Percentiles rank a stretch among this genome's conserved stretches.
Conservation (phyloP, 768 basidiomycete species). For the Hypholoma sublateritium region DNA sequence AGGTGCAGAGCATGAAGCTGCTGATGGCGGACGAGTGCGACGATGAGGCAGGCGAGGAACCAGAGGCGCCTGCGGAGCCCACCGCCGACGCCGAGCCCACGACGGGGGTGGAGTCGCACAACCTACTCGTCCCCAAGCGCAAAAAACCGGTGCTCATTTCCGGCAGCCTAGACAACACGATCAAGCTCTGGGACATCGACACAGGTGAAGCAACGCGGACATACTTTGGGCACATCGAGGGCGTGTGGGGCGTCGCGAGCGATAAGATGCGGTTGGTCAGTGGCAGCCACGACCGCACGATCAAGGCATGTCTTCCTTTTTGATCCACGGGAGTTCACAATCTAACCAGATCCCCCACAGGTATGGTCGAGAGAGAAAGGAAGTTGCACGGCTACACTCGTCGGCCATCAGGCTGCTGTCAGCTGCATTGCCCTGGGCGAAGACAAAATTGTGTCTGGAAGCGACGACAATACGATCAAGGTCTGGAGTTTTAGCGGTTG, state of each 20-base stretch:
- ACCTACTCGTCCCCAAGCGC: conserved; percentile 22
- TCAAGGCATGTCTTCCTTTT: conserved; percentile 66
- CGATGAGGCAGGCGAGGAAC: conserved; percentile 26
- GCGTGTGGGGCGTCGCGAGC: conserved; percentile 94
- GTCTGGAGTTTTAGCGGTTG: conserved; percentile 74
- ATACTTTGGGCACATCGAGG: conserved; percentile 97
- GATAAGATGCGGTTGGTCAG: conserved; percentile 91
- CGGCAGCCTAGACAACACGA: conserved; percentile 91
- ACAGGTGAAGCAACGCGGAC: conserved; percentile 76
- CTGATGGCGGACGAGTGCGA: conserved; percentile 63
- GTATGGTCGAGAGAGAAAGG: conserved; percentile 94
- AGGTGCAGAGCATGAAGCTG: conserved; percentile 89
- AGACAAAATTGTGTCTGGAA: conserved; percentile 96
- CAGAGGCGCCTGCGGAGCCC: conserved; percentile 8
- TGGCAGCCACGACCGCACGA: conserved; percentile 94
- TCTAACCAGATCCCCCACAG: conserved; percentile 36
- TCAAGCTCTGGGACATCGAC: conserved; percentile 95
- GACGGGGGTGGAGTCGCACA: not conserved
- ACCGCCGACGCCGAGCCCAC: not conserved
- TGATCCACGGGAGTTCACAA: conserved; percentile 1
- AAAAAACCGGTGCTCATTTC: conserved; percentile 81
- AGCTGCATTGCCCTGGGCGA: conserved; percentile 88
- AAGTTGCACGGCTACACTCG: conserved; percentile 82
- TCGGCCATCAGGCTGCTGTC: conserved; percentile 93
- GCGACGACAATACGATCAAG: conserved; percentile 86